Evolutionary conservation across 352 stramenopile genomes (phyloP), one percentile per base, ranked within the genome.

Genomic region (Phytophthora fragariaefolia): DNA sequence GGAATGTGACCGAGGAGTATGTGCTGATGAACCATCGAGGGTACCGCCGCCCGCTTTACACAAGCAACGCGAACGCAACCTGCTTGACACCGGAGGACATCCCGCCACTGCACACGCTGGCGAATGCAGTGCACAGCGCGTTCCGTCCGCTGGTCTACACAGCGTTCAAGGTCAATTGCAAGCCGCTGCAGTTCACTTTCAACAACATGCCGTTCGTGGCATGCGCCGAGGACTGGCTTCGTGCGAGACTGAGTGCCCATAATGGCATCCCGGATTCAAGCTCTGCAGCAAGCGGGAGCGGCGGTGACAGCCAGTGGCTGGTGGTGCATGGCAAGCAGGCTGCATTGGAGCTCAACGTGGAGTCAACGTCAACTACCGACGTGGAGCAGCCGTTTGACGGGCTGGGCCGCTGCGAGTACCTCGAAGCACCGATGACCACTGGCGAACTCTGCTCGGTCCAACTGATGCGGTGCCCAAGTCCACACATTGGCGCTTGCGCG

Each of bases 1-100:
- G 42, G 10, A 69, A 58, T 58, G n/a, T 20, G 17, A 79, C 50
- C 47, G 49, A 84, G 36, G 45, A 73, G 51, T 51, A 77, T 9
- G 58, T 78, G n/a, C 56, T 87, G 22, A 54, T 18, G 12, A 71
- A 83, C 53, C 76, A 87, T 46, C 79, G 76, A 42, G 79, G 76
- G 12, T 81, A 70, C 22, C 71, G 68, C 6, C 55, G 42, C 13
- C 10, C 47, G 36, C n/a, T 60, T 7, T 17, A 53, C 24, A 34
- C 17, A 58, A 63, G 20, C 51, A 62, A 15, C 20, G 22, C 27
- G 36, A 69, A 66, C 28, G 46, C 45, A 53, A 76, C 53, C 17
- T 87, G 79, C 56, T 51, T 87, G 20, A 72, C 28, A 20, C 67
- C 72, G 2, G 8, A 38, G 34, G 74, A 83, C 13, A 42, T 87